phyloP scores from a whole-genome alignment of 2,329 filamentous ascomycete species.

The Penicillium oxalicum region DNA sequence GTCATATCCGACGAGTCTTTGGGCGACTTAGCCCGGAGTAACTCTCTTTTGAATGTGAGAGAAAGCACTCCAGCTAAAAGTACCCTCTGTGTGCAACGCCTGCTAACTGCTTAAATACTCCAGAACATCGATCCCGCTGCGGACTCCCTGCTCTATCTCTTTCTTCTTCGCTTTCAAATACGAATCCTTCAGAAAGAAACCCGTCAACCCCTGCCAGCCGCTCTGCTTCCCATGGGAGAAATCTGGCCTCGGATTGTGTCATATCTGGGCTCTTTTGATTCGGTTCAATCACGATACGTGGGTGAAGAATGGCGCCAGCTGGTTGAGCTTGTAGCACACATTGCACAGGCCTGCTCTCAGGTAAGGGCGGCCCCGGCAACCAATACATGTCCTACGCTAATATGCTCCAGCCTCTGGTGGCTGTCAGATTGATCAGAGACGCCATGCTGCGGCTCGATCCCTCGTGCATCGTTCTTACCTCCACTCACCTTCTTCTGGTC shows the following conservation, averaged over 20 bases:
- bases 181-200: slow-evolving; percentile 31
- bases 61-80: neutral
- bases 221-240: slow-evolving; percentile 39
- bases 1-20: slow-evolving; percentile 30
- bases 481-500: slow-evolving; percentile 38
- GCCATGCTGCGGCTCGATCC: slow-evolving; percentile 43
- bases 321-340: slow-evolving; percentile 29
- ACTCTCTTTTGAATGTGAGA: slow-evolving; percentile 33
- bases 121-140: slow-evolving; percentile 47
- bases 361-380: slow-evolving; percentile 18
- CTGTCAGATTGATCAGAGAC: slow-evolving; percentile 37
- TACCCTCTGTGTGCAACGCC: neutral
- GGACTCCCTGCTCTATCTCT: slow-evolving; percentile 56
- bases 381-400: slow-evolving; percentile 8
- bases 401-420: slow-evolving; percentile 31
- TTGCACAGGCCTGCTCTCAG: slow-evolving; percentile 31
- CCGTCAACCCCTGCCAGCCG: slow-evolving; percentile 31
- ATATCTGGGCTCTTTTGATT: slow-evolving; percentile 51
- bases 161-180: slow-evolving; percentile 48
- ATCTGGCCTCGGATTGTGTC: slow-evolving; percentile 47
- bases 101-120: neutral
- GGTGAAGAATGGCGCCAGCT: slow-evolving; percentile 36
- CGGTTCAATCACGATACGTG: slow-evolving; percentile 41
- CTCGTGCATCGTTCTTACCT: slow-evolving; percentile 39
- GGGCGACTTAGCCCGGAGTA: slow-evolving; percentile 23